Evolutionary conservation across 306 rosid genomes (phyloP).

Genomic region (Amphicarpaea edgeworthii): DNA sequence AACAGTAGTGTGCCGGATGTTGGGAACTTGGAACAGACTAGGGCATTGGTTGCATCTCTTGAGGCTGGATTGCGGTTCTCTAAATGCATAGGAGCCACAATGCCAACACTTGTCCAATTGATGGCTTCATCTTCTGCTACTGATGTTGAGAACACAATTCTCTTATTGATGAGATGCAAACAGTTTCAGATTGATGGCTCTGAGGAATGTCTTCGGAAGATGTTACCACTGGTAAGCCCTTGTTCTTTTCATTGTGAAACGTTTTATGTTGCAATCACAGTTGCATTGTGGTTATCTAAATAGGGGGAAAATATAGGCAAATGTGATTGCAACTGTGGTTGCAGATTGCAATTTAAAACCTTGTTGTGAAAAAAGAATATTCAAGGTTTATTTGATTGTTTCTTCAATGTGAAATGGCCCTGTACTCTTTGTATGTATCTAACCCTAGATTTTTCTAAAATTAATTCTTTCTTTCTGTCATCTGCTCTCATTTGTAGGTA

Average conservation of each 20-base stretch:
- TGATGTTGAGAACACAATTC: conserved; percentile 93
- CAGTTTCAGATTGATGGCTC: conserved; percentile 98
- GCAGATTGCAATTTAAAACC: background rate
- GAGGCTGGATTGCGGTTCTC: conserved; percentile 94
- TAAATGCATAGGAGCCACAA: conserved; percentile 71
- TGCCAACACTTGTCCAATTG: conserved; percentile 90
- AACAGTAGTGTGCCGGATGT: conserved; percentile 78
- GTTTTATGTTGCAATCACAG: background rate
- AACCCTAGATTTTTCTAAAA: conserved; percentile 31
- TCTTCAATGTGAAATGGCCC: conserved; percentile 26
- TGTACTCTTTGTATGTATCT: conserved; percentile 8
- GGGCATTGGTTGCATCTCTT: conserved; percentile 97
- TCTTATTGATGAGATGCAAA: conserved; percentile 90
- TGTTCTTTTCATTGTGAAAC: conserved; percentile 33
- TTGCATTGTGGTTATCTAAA: background rate
- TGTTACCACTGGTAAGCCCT: conserved; percentile 85
- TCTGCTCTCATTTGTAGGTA: conserved; percentile 61
- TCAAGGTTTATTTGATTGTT: conserved; percentile 22
- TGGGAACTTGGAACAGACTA: conserved; percentile 94
- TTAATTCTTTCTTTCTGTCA: conserved; percentile 33
- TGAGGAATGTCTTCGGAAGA: conserved; percentile 88
- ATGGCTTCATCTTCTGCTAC: conserved; percentile 95
- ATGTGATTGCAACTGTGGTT: conserved; percentile 4
- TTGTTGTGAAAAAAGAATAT: conserved; percentile 33
- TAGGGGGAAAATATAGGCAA: background rate